Base-by-base conservation (phyloP, 805 yeast genomes). In the Ogataea trehaloabstinens region DNA sequence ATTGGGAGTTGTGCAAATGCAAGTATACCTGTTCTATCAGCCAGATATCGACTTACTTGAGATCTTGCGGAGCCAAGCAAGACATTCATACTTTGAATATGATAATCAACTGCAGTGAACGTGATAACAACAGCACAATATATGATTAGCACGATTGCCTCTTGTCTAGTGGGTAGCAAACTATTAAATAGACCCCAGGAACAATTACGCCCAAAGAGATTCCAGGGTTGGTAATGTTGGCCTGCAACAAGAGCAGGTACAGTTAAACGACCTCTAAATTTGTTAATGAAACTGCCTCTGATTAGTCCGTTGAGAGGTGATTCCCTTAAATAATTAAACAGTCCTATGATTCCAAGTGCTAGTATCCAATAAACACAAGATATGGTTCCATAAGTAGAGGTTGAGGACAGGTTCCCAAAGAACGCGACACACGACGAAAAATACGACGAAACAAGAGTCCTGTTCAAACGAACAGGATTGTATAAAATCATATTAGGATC, bases 21-120 rank as follows among this genome's bases (percentile, higher is more conserved):
- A 51, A 75, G 59, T n/a, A 76, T 42, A 18, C 77, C 83, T 5
- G 78, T 64, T 58, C 85, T 68, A 56, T 78, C 82, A 24, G 80
- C 82, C 10, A 81, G 61, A 36, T 67, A 50, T 48, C 74, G 60
- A 15, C 64, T 63, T 29, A 63, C 28, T 28, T 59, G 62, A 4
- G 45, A 25, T 11, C 27, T 19, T 16, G 17, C 22, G 4, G 46
- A 36, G 2, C 58, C 57, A 10, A 56, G 37, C 2, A 56, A 24
- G 28, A 42, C 25, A 38, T 30, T 49, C 3, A 40, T 15, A 4
- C 22, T 37, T n/a, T 37, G 35, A 3, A 51, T 15, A 1, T 31
- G 27, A 27, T 53, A 58, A 15, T 45, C 50, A n/a, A 35, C 15
- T 2, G 35, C 19, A 2, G 47, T 15, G 10, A 48, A 40, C 6